Base-by-base conservation (phyloP, 352 stramenopile genomes). In the Pythium dissimile region DNA sequence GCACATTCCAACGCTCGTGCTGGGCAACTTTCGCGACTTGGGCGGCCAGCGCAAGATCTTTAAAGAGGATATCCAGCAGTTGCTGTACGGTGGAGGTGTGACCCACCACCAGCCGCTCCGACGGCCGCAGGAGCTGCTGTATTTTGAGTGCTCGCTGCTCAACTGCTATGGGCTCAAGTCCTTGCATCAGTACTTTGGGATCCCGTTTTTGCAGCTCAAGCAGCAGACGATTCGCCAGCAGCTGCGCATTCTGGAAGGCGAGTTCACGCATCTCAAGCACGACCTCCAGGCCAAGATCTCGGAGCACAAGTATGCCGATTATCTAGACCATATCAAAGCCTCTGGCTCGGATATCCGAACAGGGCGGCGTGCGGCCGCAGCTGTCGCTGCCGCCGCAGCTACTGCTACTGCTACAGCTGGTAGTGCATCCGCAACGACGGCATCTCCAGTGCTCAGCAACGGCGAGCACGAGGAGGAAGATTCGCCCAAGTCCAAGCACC, bases 151-250 rank as follows among this genome's bases (percentile, higher is more conserved):
- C 48, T 93, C 78, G 31, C 59, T 94, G 54, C 55, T 80, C 21
- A 89, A 94, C 62, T 95, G 86, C 59, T 94, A 92, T 43, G 86
- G 86, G 15, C 59, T 95, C 24, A 88, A 90, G 65, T 70, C 83
- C 9, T 62, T 95, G 59, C 81, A 95, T 34, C 81, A 90, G 49
- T 95, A 94, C 61, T 88, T 95, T 57, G 78, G 79, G 4, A 82
- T 94, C 24, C 83, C 86, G 18, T 94, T 94, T 45, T 61, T 95
- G 49, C 78, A 92, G 48, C 61, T 94, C 32, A 94, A 94, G 49
- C 64, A 88, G 27, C 67, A 69, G 23, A 94, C 80, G 10, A 78
- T 94, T 28, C 73, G 79, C 30, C 81, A 95, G 67, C 83, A 92
- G 56, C 59, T 90, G 31, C 74, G 72, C 2, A 85, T 92, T 26